Evolutionary conservation across 345 rosid species (phyloP).

Genomic region (Boechera retrofracta): DNA sequence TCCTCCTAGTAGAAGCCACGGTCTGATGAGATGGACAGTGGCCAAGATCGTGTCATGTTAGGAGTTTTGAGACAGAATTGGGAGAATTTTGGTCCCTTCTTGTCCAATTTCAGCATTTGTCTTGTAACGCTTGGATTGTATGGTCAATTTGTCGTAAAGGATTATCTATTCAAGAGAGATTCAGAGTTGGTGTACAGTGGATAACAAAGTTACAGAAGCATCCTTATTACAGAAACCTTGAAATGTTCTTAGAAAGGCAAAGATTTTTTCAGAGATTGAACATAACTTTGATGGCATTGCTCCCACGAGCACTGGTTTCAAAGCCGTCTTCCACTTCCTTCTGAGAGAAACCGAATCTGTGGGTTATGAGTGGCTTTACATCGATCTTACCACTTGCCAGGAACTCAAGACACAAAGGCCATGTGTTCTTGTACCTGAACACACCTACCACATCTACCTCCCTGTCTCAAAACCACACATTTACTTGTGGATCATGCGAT

Average conservation of each 20-base stretch:
- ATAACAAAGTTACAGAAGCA: conserved; percentile 11
- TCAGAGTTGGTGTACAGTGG: conserved; percentile 14
- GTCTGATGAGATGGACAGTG: conserved; percentile 18
- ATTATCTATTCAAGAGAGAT: conserved; percentile 22
- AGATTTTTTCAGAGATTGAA: conserved; percentile 59
- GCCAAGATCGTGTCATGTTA: conserved; percentile 28
- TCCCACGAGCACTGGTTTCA: conserved; percentile 86
- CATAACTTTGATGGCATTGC: conserved; percentile 90
- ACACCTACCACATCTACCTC: conserved; percentile 88
- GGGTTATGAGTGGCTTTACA: conserved; percentile 85
- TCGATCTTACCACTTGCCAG: conserved; percentile 80
- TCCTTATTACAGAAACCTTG: conserved; percentile 20
- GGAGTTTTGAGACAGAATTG: conserved; percentile 25
- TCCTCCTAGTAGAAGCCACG: conserved; percentile 18
- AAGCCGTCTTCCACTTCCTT: conserved; percentile 85
- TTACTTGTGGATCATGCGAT: not conserved
- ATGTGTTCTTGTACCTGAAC: conserved; percentile 84
- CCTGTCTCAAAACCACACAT: conserved; percentile 49
- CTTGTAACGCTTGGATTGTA: conserved; percentile 38
- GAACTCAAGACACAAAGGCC: conserved; percentile 85
- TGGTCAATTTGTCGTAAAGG: conserved; percentile 34
- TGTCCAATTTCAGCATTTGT: conserved; percentile 33
- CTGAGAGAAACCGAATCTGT: conserved; percentile 85
- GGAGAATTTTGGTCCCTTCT: conserved; percentile 29
- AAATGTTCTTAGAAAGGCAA: not conserved